Evolutionary conservation across 257 asterid species (phyloP).

Genomic region (Cinchona pubescens): DNA sequence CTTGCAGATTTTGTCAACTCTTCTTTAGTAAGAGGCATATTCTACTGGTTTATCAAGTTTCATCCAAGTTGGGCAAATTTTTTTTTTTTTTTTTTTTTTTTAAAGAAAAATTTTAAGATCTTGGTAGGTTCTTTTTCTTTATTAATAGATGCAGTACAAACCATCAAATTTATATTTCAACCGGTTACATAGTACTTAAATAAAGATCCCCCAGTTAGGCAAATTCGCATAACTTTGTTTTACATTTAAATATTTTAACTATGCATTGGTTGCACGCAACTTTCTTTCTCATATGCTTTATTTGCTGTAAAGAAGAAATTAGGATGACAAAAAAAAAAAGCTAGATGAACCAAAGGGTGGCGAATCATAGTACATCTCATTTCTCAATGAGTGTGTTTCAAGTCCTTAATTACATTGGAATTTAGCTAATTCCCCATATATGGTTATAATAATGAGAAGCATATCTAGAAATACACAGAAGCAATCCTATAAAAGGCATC

Average conservation of each 20-base stretch:
- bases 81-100: no score
- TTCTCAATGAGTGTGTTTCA: neutral
- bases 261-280: conserved; percentile 4
- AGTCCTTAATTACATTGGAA: neutral
- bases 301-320: neutral
- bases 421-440: neutral
- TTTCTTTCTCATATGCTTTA: neutral
- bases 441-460: no score
- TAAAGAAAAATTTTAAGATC: no score
- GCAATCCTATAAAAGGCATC: neutral
- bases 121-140: no score
- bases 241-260: neutral
- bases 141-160: no score
- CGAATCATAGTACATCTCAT: no score
- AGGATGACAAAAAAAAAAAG: conserved; percentile 2
- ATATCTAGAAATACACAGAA: neutral
- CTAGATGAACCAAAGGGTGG: no score
- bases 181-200: no score
- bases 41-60: conserved; percentile 9
- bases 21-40: neutral
- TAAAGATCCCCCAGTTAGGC: conserved; percentile 14
- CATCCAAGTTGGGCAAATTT: conserved; percentile 12
- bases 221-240: conserved; percentile 6
- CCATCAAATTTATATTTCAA: no score
- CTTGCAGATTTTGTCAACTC: neutral